Evolutionary conservation across 2,329 filamentous ascomycete species (phyloP).

Genomic region (Penicillium sp.): DNA sequence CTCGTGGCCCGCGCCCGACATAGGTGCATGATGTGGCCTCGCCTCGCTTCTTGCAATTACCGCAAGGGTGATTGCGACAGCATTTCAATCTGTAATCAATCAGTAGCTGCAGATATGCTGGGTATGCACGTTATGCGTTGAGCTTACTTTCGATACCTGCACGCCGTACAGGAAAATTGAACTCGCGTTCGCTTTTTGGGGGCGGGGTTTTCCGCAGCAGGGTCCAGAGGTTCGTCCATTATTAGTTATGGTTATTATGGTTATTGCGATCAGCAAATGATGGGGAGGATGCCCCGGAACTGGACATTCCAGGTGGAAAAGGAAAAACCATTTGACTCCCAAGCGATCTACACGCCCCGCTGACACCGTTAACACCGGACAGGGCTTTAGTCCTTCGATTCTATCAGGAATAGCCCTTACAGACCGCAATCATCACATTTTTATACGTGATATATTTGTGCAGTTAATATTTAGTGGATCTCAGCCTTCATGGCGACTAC

Average conservation of each 20-base stretch:
- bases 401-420: neutral
- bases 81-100: conserved; percentile 27
- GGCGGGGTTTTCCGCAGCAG: neutral
- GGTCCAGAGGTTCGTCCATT: conserved; percentile 1
- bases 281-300: neutral
- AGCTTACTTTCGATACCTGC: conserved; percentile 30
- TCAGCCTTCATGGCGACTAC: conserved; percentile 35
- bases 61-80: conserved; percentile 30
- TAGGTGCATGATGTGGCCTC: conserved; percentile 28
- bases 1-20: conserved; percentile 29
- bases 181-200: conserved; percentile 30
- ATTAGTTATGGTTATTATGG: neutral
- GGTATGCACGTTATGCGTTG: neutral
- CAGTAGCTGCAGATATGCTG: neutral
- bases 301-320: neutral
- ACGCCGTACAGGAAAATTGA: conserved; percentile 34
- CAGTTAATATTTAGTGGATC: conserved; percentile 14
- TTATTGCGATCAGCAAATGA: neutral
- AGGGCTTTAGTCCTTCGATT: neutral
- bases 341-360: neutral
- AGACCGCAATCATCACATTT: neutral
- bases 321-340: neutral
- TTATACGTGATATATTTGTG: neutral
- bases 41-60: conserved; percentile 28
- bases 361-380: neutral